Percentiles rank a stretch among this genome's conserved stretches.
phyloP scores from a whole-genome alignment of 345 rosid species.

The Syzygium oleosum region DNA sequence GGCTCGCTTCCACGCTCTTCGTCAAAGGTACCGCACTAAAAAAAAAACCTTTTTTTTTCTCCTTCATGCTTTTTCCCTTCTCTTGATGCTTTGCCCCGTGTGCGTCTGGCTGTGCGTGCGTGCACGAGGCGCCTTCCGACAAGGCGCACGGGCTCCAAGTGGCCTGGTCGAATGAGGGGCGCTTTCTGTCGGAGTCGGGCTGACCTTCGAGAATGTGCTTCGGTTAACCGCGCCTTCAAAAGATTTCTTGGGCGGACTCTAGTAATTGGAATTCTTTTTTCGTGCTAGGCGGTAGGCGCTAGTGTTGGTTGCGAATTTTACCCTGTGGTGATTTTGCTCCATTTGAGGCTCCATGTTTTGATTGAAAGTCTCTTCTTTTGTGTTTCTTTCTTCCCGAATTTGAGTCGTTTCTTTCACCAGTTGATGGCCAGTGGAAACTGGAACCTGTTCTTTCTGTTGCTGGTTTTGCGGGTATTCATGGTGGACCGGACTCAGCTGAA shows the following conservation, averaged over 20 bases:
- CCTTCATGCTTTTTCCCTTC: neutral
- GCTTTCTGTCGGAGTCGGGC: neutral
- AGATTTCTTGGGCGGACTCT: neutral
- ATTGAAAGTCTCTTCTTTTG: neutral
- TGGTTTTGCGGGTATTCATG: neutral
- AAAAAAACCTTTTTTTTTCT: neutral
- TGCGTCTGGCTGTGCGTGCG: neutral
- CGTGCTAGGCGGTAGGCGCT: neutral
- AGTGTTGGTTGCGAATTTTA: neutral
- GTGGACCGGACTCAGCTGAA: neutral
- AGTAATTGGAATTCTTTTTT: neutral
- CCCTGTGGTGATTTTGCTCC: neutral
- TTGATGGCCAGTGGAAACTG: neutral
- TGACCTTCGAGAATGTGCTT: neutral
- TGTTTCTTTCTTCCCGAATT: neutral
- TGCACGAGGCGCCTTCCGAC: neutral
- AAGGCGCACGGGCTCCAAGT: neutral
- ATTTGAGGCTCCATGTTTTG: neutral
- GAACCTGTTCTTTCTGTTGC: neutral
- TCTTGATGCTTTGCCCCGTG: neutral
- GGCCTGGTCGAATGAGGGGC: neutral
- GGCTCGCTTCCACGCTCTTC: conserved; percentile 23
- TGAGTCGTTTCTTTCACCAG: neutral
- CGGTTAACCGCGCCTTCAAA: neutral
- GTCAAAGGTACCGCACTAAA: conserved; percentile 20